Evolutionary conservation across 805 yeast genomes (phyloP), one percentile per base, ranked within the genome.

Genomic region (Teunomyces stri): DNA sequence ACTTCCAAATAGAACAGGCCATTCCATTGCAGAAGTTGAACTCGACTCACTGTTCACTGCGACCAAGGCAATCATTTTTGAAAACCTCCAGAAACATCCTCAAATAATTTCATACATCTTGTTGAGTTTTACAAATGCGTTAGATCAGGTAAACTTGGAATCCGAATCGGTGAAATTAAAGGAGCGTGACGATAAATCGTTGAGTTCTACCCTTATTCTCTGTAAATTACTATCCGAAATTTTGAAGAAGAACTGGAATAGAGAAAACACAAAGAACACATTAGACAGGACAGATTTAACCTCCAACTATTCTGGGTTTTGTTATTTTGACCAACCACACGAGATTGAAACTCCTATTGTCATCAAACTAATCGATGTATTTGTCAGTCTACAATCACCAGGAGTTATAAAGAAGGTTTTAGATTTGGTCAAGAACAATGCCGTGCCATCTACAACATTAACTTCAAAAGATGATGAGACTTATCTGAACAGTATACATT

Each of bases 1-100:
- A 21, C 57, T 72, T 20, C 76, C 77, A 13, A 63, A 58, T 52
- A 55, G 70, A 25, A 66, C 75, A 1, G 75, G 76, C n/a, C 61
- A 63, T 49, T 53, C 69, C 3, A 49, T 69, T 9, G 64, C 64
- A 9, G 76, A 72, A 47, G 72, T 72, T 6, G 76, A 72, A 55
- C 56, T 70, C 37, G 68, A 71, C 46, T 69, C 73, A 2, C 76
- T 71, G 50, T 72, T 64, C 48, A 47, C 64, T 16, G 52, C 58
- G 21, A 65, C 75, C 16, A 64, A 62, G 21, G 53, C 60, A 28
- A 59, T 70, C 35, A 55, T 72, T 21, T 38, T 65, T 12, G 52
- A 53, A 25, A 57, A 54, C 43, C 58, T 45, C 11, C 42, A 36
- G 5, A 42, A 43, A 12, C 40, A 34, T 28, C 52, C 55, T n/a